Base-by-base conservation (phyloP, 768 basidiomycete genomes). In the Kwoniella bestiolae region DNA sequence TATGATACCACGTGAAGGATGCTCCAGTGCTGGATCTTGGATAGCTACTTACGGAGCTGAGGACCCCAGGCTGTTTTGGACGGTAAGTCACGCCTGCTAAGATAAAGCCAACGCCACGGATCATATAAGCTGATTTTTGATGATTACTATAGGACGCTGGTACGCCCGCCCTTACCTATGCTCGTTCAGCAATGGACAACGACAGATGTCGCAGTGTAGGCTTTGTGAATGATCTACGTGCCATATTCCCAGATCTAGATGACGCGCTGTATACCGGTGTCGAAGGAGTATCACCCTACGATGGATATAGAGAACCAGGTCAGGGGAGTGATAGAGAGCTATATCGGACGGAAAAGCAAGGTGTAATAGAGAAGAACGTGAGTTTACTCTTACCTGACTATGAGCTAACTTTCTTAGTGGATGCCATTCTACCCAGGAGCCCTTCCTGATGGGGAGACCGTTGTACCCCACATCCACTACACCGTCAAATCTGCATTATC, bases 61-160 rank as follows among this genome's bases (percentile, higher is more conserved):
- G 45, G 65, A 66, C 55, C 65, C 65, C 7, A 35, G 65, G 12
- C 34, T 66, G 23, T 66, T 66, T 32, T 66, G 65, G 65, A 66
- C 65, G 18, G 65, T 66, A 29, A 61, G 65, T 61, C n/a, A n/a
- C n/a, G n/a, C n/a, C n/a, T n/a, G n/a, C n/a, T n/a, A n/a, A n/a
- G n/a, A n/a, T n/a, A n/a, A n/a, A n/a, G n/a, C n/a, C n/a, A n/a
- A n/a, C n/a, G n/a, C n/a, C n/a, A n/a, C n/a, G n/a, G n/a, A n/a
- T n/a, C n/a, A n/a, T n/a, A n/a, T n/a, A n/a, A n/a, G n/a, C n/a
- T n/a, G n/a, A n/a, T n/a, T n/a, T n/a, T n/a, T n/a, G n/a, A n/a
- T n/a, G n/a, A n/a, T n/a, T n/a, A n/a, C n/a, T n/a, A n/a, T 26
- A 63, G 61, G 61, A 63, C 41, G 61, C 61, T 11, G 61, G 61